Percentiles rank a stretch among this genome's conserved stretches.
These are phyloP conservation scores for Ophiocordyceps unilateralis DNA, from an alignment of 2,329 filamentous ascomycete species.

Conservation along the genomic window DNA sequence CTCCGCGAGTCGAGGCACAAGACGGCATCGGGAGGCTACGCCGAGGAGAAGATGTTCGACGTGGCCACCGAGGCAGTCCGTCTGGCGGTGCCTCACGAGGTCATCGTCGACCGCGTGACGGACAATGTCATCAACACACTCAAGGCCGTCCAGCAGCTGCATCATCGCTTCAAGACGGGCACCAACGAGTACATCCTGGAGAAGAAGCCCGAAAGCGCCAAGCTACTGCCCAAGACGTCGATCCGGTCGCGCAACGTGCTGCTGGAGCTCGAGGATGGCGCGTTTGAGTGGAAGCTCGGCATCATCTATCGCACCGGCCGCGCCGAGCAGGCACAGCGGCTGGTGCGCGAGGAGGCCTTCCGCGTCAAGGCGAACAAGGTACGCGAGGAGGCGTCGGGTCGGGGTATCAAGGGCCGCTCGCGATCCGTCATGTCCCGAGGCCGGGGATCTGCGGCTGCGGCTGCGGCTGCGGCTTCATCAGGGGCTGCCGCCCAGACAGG, in stretches of 20 bases:
- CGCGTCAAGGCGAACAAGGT: conserved; percentile 73
- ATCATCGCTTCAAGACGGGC: conserved; percentile 77
- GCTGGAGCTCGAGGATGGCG: conserved; percentile 88
- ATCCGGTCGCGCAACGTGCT: conserved; percentile 65
- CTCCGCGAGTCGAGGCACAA: conserved; percentile 62
- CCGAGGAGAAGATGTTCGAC: conserved; percentile 71
- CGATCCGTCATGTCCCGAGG: conserved; percentile 30
- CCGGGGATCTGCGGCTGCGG: conserved; percentile 7
- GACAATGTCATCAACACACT: conserved; percentile 81
- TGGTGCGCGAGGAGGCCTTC: conserved; percentile 83
- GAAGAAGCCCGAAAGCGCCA: conserved; percentile 73
- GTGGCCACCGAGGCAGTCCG: conserved; percentile 72
- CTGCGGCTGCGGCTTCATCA: conserved; percentile 11
- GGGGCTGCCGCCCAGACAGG: conserved; percentile 13
- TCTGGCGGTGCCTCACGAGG: conserved; percentile 75
- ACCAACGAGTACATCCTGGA: conserved; percentile 77
- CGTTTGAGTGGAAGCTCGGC: conserved; percentile 93
- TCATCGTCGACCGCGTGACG: conserved; percentile 78
- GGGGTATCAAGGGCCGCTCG: conserved; percentile 34
- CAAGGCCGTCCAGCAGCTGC: conserved; percentile 80
- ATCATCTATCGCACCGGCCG: conserved; percentile 84
- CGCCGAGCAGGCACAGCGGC: conserved; percentile 74
- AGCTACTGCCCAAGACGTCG: conserved; percentile 71
- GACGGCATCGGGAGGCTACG: conserved; percentile 33
- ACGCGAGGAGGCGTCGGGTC: conserved; percentile 48